A percentile compares a stretch with the other conserved stretches of the same genome.
Conservation (phyloP, 2,329 filamentous ascomycete species). For the Pseudocercospora vitis region DNA sequence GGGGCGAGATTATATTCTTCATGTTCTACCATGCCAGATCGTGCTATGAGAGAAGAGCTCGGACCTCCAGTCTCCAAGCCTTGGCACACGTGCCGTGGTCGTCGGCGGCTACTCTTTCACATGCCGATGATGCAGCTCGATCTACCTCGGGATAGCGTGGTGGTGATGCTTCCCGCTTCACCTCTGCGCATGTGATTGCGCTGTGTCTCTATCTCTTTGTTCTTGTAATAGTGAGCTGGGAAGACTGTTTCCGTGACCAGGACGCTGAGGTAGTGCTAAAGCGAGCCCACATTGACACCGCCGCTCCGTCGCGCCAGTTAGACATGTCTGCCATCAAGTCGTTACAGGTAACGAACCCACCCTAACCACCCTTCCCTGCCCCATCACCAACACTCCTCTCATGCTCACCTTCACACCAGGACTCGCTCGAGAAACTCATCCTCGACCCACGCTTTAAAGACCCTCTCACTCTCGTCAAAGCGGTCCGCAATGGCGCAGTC, state of each 20-base stretch:
- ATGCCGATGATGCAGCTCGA: not conserved
- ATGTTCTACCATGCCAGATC: too few relatives aligned
- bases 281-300: not conserved
- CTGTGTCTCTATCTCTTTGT: not conserved
- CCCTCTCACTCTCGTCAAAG: slow-evolving; percentile 81
- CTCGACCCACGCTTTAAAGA: slow-evolving; percentile 85
- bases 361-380: not conserved
- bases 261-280: not conserved
- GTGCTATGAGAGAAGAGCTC: too few relatives aligned
- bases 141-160: not conserved
- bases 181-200: not conserved
- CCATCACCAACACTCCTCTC: not conserved
- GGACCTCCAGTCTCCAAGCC: not conserved
- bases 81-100: not conserved
- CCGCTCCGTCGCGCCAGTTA: not conserved
- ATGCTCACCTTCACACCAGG: slow-evolving; percentile 47
- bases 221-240: too few relatives aligned
- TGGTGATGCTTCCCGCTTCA: not conserved
- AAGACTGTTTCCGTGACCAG: not conserved
- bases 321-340: slow-evolving; percentile 21
- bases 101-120: not conserved
- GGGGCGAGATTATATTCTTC: too few relatives aligned
- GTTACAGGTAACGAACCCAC: slow-evolving; percentile 14
- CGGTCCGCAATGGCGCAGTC: slow-evolving; percentile 91
- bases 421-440: slow-evolving; percentile 70